Evolutionary conservation across 2,329 filamentous ascomycete genomes (phyloP), one percentile per base, ranked within the genome.

Genomic region (Colletotrichum sidae): DNA sequence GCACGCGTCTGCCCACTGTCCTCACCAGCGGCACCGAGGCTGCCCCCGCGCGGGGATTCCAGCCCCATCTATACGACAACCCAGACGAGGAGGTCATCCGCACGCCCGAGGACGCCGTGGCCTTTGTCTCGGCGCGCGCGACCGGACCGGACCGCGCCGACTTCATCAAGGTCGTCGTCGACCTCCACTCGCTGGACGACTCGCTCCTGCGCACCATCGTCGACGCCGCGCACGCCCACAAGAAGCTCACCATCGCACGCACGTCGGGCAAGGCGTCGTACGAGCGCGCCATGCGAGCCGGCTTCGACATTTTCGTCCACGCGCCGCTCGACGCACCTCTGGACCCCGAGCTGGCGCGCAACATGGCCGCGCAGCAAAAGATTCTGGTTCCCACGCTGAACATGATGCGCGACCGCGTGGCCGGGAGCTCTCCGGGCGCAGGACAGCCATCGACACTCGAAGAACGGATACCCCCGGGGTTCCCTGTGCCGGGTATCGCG

Each of bases 221-320:
- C 47, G 57, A 59, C 8, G 67, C 72, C 38, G 69, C 72, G 0
- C 69, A 69, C 49, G 66, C 66, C 25, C 67, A 71, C 8, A 69
- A 68, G 6, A 74, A 70, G 54, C 67, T 71, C 55, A 70, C 71
- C 10, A 63, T 75, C 8, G 72, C 70, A 4, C 73, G 75, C 46
- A 69, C 74, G 11, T 66, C 74, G 7, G 69, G 73, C 8, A 67
- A 68, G 12, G 55, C 54, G 2, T 64, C 73, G 0, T 75, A 74
- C 55, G 47, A 53, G 12, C 69, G 71, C 3, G 74, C 70, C 4
- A 49, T 76, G n/a, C 47, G 58, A 8, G 71, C 71, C 6, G 72
- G 69, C 7, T 74, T 74, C 50, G 72, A 77, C 52, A 41, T 73
- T 38, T 53, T 76, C 25, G 72, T 72, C 11, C 74, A 75, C 49